Conservation (phyloP, 2,329 filamentous ascomycete genomes). For the Akanthomyces dipterigenus region DNA sequence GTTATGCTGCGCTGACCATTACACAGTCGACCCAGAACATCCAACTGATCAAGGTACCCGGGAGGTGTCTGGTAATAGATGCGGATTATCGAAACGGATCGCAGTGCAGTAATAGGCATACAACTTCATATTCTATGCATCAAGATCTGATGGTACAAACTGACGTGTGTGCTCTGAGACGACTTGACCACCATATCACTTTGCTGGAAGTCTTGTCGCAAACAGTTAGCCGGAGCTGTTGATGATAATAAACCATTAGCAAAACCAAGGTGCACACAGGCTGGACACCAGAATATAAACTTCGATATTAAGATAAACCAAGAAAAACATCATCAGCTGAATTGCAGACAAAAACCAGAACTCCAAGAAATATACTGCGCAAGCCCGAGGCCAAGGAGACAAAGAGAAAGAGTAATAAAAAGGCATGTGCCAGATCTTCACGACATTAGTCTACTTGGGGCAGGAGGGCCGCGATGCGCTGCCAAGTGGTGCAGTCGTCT, state of each 20-base stretch:
- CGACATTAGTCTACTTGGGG: conserved; percentile 6
- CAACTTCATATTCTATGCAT: conserved; percentile 11
- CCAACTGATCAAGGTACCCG: too few relatives aligned
- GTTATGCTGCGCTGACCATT: background rate
- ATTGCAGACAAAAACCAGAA: conserved; percentile 32
- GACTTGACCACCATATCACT: conserved; percentile 7
- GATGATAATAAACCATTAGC: background rate
- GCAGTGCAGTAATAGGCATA: background rate
- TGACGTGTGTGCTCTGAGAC: background rate
- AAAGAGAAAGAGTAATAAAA: conserved; percentile 1
- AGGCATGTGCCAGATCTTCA: conserved; percentile 1
- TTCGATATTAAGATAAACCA: conserved; percentile 17
- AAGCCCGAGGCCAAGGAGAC: conserved; percentile 20
- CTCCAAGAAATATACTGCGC: conserved; percentile 33
- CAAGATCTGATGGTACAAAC: conserved; percentile 5
- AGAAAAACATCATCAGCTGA: conserved; percentile 29
- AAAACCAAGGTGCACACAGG: background rate
- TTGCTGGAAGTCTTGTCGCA: background rate
- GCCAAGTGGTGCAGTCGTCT: background rate
- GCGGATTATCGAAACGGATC: background rate
- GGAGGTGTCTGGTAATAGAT: too few relatives aligned
- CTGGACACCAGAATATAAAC: conserved; percentile 8
- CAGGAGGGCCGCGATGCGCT: background rate
- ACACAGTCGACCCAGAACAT: background rate
- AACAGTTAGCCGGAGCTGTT: background rate